Percentiles rank a stretch among this genome's conserved stretches.
Evolutionary conservation across 345 rosid genomes (phyloP).

Genomic region (Streptanthus diversifolius): DNA sequence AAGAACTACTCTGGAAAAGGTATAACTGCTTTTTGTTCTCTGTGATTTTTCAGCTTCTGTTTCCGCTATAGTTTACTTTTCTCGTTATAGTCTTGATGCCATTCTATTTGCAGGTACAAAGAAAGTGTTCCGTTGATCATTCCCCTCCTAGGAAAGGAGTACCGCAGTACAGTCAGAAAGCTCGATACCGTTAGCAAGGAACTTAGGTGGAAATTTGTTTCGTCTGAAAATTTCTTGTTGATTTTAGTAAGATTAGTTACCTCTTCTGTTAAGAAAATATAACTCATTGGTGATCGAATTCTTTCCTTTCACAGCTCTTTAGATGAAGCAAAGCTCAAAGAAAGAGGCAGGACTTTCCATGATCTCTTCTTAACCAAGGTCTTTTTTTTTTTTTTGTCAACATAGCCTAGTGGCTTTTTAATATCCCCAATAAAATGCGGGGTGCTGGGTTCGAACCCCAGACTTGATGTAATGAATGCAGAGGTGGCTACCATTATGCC

Average conservation of each 20-base stretch:
- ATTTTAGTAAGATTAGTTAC: background rate
- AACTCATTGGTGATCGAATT: background rate
- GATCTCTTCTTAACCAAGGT: slow-evolving; percentile 93
- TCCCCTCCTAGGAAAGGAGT: slow-evolving; percentile 91
- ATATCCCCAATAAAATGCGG: no score
- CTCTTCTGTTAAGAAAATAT: background rate
- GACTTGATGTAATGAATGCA: no score
- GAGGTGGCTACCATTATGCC: no score
- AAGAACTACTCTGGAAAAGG: slow-evolving; percentile 86
- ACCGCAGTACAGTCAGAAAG: slow-evolving; percentile 55
- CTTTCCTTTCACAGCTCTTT: slow-evolving; percentile 50
- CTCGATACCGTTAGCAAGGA: slow-evolving; percentile 74
- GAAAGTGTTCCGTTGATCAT: slow-evolving; percentile 83
- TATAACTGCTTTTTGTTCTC: slow-evolving; percentile 20
- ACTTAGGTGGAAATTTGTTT: slow-evolving; percentile 55
- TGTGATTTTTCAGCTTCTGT: slow-evolving; percentile 9
- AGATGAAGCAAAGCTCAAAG: slow-evolving; percentile 88
- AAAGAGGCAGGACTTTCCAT: slow-evolving; percentile 80
- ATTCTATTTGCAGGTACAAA: slow-evolving; percentile 63
- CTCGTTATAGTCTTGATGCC: slow-evolving; percentile 1
- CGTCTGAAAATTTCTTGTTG: slow-evolving; percentile 8
- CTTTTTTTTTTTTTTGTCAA: no score
- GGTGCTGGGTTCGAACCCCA: no score
- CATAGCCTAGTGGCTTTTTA: no score
- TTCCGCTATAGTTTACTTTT: background rate